Evolutionary conservation across 2,329 filamentous ascomycete species (phyloP), one percentile per base, ranked within the genome.

Genomic region (Monosporascus sp.): DNA sequence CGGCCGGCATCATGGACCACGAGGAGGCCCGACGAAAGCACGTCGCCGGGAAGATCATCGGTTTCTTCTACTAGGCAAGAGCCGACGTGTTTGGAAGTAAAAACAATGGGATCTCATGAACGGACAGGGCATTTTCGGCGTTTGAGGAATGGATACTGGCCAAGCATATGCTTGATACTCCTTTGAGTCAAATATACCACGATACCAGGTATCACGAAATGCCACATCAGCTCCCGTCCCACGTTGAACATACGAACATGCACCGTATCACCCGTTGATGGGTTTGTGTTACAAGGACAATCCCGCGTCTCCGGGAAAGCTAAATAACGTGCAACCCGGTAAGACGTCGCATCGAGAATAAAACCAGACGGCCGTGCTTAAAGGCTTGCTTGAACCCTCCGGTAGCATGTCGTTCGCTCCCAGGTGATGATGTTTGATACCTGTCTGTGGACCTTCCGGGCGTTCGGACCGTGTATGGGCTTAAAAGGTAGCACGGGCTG

Each of bases 1-100:
- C 92, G 58, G 91, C 94, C 63, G 94, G 94, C 77, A 99, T 99
- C 78, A 97, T 99, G 93, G 94, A 99, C 83, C 94, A 99, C 83
- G 94, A 99, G 85, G 94, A 99, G 87, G 94, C 94, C 67, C 85
- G 94, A 74, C 85, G 94, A 78, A 97, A 97, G 87, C 94, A 99
- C 83, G 94, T 97, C 73, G 87, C 93, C 68, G 94, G 94, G 80
- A 99, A 99, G 87, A 90, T 99, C 79, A 90, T 97, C 69, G 94
- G 94, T 70, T 99, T 97, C 88, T 97, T 97, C 85, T 97, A 97
- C 85, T 97, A 94, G 70, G 68, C 59, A 50, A 51, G 38, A 43
- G 48, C 49, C 43, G 26, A 51, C 43, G 55, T 52, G 55, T 53
- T 55, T 52, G 40, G 37, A 37, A n/a, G 41, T 15, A 40, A 37